phyloP scores from a whole-genome alignment of 2,329 filamentous ascomycete species.

The Fusarium solani-melongenae region DNA sequence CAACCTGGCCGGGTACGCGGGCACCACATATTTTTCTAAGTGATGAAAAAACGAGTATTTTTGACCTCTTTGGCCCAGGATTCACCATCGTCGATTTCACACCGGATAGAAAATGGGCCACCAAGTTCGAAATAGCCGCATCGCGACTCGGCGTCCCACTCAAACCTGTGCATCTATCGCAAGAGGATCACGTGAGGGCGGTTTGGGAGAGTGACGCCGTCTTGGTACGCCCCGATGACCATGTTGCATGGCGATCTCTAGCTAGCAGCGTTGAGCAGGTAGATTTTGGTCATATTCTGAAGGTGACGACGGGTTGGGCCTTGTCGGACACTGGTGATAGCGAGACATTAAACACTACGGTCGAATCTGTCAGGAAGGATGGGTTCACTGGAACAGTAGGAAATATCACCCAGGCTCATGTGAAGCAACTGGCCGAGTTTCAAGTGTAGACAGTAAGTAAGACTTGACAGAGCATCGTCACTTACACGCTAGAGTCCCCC shows the following conservation, averaged over 20 bases:
- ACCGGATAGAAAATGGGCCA: neutral
- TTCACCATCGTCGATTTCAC: neutral
- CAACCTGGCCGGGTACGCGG: conserved; percentile 14
- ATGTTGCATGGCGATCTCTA: neutral
- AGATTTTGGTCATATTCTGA: neutral
- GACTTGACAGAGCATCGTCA: too few relatives aligned
- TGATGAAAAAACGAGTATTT: neutral
- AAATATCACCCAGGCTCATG: neutral
- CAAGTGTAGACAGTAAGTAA: neutral
- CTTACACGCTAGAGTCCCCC: too few relatives aligned
- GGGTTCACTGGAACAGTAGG: neutral
- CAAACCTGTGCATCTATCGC: neutral
- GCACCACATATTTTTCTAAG: conserved; percentile 13
- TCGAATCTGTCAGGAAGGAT: neutral
- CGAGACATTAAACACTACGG: neutral
- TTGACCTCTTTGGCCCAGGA: neutral
- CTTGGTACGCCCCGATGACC: neutral
- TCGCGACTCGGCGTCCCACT: neutral
- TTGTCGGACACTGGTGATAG: neutral
- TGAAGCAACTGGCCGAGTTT: neutral
- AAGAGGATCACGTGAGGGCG: neutral
- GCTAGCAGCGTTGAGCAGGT: neutral
- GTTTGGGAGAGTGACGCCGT: neutral
- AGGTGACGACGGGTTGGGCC: neutral
- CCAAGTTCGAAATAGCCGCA: neutral